Base-by-base conservation (phyloP, 352 stramenopile genomes). In the Phytophthora multivora region DNA sequence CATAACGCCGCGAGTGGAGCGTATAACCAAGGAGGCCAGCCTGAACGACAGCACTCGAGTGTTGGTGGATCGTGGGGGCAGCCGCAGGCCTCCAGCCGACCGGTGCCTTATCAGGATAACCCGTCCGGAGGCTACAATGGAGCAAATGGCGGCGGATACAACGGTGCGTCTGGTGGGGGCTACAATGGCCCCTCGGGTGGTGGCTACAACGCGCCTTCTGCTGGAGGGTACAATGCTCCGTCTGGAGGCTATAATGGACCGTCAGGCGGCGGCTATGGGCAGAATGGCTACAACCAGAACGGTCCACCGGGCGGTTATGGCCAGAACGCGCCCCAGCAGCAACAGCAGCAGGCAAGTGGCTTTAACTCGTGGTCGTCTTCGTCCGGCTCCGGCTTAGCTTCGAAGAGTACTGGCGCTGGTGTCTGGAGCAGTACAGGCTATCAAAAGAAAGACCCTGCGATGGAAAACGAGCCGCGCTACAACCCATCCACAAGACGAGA, bases 341-440 rank as follows among this genome's bases (percentile, higher is more conserved):
- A 55, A n/a, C 64, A 66, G 30, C 66, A 63, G 6, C 73, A 81
- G 39, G 41, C 69, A 23, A 74, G 59, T 54, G 73, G 84, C 1
- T 75, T 93, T 26, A 70, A 73, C 16, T 90, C 82, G 47, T 91
- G 82, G 84, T 73, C 76, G 16, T 63, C 74, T 0, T 48, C 70
- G 1, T 58, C 74, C 2, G 41, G 39, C 2, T 59, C 63, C 39
- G 75, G 73, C 2, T 41, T 73, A 23, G 61, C 73, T 16, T 58
- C 60, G 5, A 92, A 93, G 55, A 59, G 46, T 11, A 42, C 69
- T 13, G 68, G 67, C 13, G 57, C 74, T 12, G 87, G 87, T 12
- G 87, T 88, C 43, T 96, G 87, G 87, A 93, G 84, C 63, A 93
- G 75, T 58, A 69, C 77, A 23, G 87, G 87, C 0, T 96, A 93